Evolutionary conservation across 352 stramenopile species (phyloP).

Genomic region (Globisporangium uncinulatum): DNA sequence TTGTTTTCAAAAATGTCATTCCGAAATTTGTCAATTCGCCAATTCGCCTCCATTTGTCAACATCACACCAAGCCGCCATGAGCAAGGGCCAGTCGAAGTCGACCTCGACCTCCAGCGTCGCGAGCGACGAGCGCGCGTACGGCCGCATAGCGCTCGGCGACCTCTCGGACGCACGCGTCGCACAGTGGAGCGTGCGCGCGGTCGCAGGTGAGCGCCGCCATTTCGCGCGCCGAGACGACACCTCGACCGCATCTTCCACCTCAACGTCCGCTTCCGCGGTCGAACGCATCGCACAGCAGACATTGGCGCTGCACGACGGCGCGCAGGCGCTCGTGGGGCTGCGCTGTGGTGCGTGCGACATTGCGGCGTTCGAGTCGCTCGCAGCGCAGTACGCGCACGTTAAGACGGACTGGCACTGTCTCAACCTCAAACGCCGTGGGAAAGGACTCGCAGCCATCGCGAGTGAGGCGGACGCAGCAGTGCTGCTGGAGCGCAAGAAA

Average conservation of each 20-base stretch:
- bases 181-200: slow-evolving; percentile 51
- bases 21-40: too few relatives aligned
- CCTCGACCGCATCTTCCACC: not conserved
- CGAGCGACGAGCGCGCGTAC: slow-evolving; percentile 34
- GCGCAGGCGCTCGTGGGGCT: slow-evolving; percentile 38
- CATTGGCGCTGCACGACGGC: slow-evolving; percentile 26
- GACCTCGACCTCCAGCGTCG: not conserved
- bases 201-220: slow-evolving; percentile 48
- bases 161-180: slow-evolving; percentile 35
- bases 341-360: slow-evolving; percentile 71
- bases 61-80: not conserved
- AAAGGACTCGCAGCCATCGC: slow-evolving; percentile 41
- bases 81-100: too few relatives aligned
- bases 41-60: too few relatives aligned
- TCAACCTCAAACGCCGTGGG: slow-evolving; percentile 75
- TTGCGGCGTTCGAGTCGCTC: slow-evolving; percentile 57
- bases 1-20: too few relatives aligned
- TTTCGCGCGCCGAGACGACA: slow-evolving; percentile 21
- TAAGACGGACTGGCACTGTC: slow-evolving; percentile 74
- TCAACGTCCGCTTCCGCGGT: slow-evolving; percentile 6
- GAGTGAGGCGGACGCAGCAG: slow-evolving; percentile 27
- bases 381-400: slow-evolving; percentile 85
- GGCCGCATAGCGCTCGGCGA: slow-evolving; percentile 61
- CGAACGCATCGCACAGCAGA: slow-evolving; percentile 26
- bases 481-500: slow-evolving; percentile 13